A percentile compares a stretch with the other conserved stretches of the same genome.
Conservation (phyloP, 805 yeast genomes). For the Myxozyma geophila region DNA sequence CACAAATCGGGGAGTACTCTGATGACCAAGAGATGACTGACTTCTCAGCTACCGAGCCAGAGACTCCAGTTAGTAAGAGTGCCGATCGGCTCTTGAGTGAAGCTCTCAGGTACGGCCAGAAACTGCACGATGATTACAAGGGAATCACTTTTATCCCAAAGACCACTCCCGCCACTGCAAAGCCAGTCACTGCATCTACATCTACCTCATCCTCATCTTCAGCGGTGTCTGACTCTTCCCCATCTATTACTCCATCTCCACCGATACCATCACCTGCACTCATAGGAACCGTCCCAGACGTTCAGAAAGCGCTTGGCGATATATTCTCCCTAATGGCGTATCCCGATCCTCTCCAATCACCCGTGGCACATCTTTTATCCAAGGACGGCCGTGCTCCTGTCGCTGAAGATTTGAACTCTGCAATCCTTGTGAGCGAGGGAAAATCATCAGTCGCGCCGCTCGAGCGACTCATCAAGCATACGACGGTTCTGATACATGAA, state of each 20-base stretch:
- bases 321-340: slow-evolving; percentile 60
- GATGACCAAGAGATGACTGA: slow-evolving; percentile 33
- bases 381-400: slow-evolving; percentile 48
- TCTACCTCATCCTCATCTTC: slow-evolving; percentile 1
- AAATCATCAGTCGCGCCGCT: slow-evolving; percentile 52
- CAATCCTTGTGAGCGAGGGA: slow-evolving; percentile 52
- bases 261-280: neutral
- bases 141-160: slow-evolving; percentile 22
- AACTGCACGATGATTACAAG: slow-evolving; percentile 44
- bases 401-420: slow-evolving; percentile 52
- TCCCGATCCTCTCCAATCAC: slow-evolving; percentile 51
- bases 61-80: slow-evolving; percentile 3
- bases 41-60: slow-evolving; percentile 6
- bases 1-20: slow-evolving; percentile 1
- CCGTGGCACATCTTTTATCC: slow-evolving; percentile 48
- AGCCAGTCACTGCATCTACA: neutral
- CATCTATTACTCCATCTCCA: neutral
- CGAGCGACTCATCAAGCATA: slow-evolving; percentile 52
- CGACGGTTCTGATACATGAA: slow-evolving; percentile 40
- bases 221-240: neutral
- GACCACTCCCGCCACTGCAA: neutral
- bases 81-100: slow-evolving; percentile 40
- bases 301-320: slow-evolving; percentile 50
- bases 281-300: slow-evolving; percentile 27
- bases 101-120: slow-evolving; percentile 51